Evolutionary conservation across 2,329 filamentous ascomycete species (phyloP).

Genomic region (Alternaria infectoria): DNA sequence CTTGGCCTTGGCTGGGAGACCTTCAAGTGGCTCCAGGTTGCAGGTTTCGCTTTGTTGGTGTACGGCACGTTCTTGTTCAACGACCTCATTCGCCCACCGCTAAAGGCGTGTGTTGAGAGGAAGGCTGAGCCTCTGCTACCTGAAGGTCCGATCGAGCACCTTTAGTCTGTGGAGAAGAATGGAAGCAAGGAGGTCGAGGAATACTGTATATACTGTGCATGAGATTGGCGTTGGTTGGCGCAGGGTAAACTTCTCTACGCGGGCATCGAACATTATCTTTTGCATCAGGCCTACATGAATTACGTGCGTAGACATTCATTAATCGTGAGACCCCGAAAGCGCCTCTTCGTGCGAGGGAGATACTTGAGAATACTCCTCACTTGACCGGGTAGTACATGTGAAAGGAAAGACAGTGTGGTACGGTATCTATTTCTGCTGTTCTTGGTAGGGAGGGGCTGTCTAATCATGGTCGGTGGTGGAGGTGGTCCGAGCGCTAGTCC

Average conservation of each 20-base stretch:
- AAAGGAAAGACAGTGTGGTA: not conserved
- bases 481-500: constrained; percentile 14
- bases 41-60: constrained; percentile 86
- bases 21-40: constrained; percentile 96
- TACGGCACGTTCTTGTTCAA: constrained; percentile 98
- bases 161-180: constrained; percentile 14
- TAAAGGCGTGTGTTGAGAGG: constrained; percentile 68
- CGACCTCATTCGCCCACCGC: constrained; percentile 83
- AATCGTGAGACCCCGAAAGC: not conserved
- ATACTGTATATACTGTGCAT: constrained; percentile 7
- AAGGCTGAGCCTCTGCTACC: constrained; percentile 70
- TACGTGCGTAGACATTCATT: not conserved
- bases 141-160: constrained; percentile 84
- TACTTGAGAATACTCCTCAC: not conserved
- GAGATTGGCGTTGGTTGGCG: constrained; percentile 3
- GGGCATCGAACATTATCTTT: not conserved
- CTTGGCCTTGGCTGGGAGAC: constrained; percentile 93
- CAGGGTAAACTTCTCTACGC: not conserved
- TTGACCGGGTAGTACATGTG: not conserved
- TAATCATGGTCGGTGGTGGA: constrained; percentile 5
- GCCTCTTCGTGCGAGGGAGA: not conserved
- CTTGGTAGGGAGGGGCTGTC: not conserved
- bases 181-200: not conserved
- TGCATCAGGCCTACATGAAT: not conserved
- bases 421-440: not conserved